Base-by-base conservation (phyloP, 2,329 filamentous ascomycete species). In the Colletotrichum agaves region DNA sequence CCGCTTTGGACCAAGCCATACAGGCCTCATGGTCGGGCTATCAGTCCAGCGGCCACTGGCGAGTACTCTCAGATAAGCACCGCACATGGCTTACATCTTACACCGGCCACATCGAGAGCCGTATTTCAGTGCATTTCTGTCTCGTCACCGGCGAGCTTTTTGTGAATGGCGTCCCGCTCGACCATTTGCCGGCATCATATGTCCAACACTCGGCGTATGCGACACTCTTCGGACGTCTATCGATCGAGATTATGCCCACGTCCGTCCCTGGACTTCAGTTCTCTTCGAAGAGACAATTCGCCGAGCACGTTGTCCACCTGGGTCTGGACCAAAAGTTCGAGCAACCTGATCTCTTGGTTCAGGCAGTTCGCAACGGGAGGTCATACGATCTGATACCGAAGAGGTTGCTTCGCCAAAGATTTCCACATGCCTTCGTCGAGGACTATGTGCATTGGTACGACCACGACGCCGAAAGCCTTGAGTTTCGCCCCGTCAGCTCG, bases 71-170 rank as follows among this genome's bases (percentile, higher is more conserved):
- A 1, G 12, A 33, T 1, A 27, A n/a, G 10, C 41, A 65, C 15
- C 5, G 10, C 15, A 8, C 2, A 2, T 65, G 63, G 63, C 13
- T 65, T 27, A 19, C 8, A 7, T 7, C 27, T 27, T 27, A 27
- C 27, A 27, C 27, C 27, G 27, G 27, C 27, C 27, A 6, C 27
- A 8, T 8, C 27, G 27, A 39, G 27, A 12, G 4, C 69, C 77
- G 21, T 5, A 33, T 3, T 78, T 86, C 3, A 7, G 27, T 27
- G 6, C 80, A 84, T 27, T 83, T 83, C 69, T 86, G 87, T 67
- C 55, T 87, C 0, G 69, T 90, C 2, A 83, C 79, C 0, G 86
- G 83, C 0, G 77, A 83, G 23, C 74, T 90, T 0, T 77, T 88
- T 0, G 80, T 89, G 0, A 79, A 88, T 63, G 86, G 87, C 0